Conservation (phyloP, 495 filamentous ascomycete genomes). For the Parmelia sp. region DNA sequence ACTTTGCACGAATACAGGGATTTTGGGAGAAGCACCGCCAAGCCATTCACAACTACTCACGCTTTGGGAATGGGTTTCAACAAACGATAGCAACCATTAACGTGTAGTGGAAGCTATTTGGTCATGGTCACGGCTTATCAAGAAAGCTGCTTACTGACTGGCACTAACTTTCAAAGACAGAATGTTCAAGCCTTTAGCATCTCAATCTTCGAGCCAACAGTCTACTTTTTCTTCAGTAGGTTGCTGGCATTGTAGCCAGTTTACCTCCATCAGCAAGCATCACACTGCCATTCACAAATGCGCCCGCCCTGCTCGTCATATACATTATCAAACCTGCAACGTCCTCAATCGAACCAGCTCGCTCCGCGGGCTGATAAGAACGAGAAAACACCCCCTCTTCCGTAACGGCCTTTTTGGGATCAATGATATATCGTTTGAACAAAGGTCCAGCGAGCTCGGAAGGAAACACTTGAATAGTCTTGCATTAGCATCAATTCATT, state of each 20-base stretch:
- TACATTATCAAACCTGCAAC: constrained; percentile 57
- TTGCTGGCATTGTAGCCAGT: constrained; percentile 38
- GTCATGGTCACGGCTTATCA: too few relatives aligned
- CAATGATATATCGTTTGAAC: neutral
- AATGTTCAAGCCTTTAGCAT: too few relatives aligned
- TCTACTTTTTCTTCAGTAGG: constrained; percentile 29
- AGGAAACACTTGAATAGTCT: constrained; percentile 12
- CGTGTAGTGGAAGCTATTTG: too few relatives aligned
- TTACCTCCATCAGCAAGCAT: constrained; percentile 52
- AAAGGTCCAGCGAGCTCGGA: constrained; percentile 3
- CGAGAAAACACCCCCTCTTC: constrained; percentile 28
- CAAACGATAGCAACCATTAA: too few relatives aligned
- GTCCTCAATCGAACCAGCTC: constrained; percentile 48
- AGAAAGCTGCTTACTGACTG: too few relatives aligned
- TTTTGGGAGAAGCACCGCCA: too few relatives aligned
- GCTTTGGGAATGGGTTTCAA: too few relatives aligned
- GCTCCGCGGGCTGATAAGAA: constrained; percentile 39
- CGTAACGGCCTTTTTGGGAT: neutral
- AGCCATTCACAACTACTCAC: too few relatives aligned
- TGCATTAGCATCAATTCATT: neutral
- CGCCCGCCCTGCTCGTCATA: constrained; percentile 51
- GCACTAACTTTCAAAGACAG: too few relatives aligned
- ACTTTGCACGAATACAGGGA: too few relatives aligned
- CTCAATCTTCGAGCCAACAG: too few relatives aligned
- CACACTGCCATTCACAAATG: constrained; percentile 49